These are phyloP conservation scores for Pyracantha coccinea DNA, from an alignment of 331 rosid genomes.

Conservation along the genomic window DNA sequence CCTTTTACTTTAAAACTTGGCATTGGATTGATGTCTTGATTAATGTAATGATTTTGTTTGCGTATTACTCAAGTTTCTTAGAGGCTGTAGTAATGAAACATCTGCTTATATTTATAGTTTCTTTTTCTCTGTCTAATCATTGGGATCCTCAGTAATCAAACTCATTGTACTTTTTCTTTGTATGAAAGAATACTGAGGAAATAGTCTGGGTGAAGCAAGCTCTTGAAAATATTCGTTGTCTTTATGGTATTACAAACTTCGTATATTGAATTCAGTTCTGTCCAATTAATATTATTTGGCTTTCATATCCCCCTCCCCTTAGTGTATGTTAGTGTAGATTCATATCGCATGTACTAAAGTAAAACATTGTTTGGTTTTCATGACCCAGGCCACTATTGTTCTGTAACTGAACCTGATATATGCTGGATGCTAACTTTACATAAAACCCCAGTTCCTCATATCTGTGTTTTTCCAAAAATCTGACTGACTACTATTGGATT, in stretches of 20 bases:
- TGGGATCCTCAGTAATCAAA: not conserved
- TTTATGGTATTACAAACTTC: not conserved
- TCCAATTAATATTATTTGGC: not conserved
- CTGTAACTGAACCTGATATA: not conserved
- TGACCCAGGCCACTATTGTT: not conserved
- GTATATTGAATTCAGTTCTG: not conserved
- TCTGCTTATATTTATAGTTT: not conserved
- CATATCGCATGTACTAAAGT: not conserved
- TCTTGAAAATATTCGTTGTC: not conserved
- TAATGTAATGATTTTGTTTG: not conserved
- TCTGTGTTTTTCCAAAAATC: conserved; percentile 1
- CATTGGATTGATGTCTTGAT: not conserved
- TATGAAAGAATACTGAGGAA: not conserved
- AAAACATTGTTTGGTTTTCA: not conserved
- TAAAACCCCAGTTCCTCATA: not conserved
- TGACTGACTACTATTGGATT: conserved; percentile 23
- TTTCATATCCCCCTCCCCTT: no score
- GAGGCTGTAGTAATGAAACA: not conserved
- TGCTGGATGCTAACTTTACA: not conserved
- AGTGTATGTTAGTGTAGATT: no score
- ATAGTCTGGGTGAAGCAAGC: not conserved
- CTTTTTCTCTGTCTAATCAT: not conserved
- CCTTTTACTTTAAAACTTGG: not conserved
- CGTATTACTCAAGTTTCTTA: not conserved
- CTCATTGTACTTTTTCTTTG: not conserved